phyloP scores from a whole-genome alignment of 495 filamentous ascomycete species.

The Neurospora sp. region DNA sequence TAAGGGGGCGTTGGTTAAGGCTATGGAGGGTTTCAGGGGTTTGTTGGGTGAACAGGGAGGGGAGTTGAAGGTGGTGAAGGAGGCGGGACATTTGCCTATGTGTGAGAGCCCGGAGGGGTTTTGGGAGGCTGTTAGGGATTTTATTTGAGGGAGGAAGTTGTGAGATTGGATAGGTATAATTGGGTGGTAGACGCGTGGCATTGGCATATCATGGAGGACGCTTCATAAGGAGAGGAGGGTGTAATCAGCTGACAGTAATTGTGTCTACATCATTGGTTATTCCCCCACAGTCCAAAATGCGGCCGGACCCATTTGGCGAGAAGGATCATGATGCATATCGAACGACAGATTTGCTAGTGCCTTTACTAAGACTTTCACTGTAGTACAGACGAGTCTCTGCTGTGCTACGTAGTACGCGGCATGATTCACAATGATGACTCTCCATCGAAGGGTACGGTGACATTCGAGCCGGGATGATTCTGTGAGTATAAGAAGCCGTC shows the following conservation, averaged over 20 bases:
- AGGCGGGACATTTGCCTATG: conserved; percentile 76
- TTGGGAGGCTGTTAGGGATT: conserved; percentile 47
- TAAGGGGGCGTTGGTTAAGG: conserved; percentile 58
- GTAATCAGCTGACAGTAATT: neutral
- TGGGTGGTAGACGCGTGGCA: neutral
- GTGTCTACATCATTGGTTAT: neutral
- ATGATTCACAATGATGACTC: too few species aligned
- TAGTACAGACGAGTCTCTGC: too few species aligned
- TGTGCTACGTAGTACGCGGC: too few species aligned
- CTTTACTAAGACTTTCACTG: too few species aligned
- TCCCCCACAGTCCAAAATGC: neutral
- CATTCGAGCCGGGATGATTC: too few species aligned
- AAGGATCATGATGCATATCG: neutral
- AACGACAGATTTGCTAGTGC: too few species aligned
- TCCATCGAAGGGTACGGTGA: too few species aligned
- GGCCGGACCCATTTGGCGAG: neutral
- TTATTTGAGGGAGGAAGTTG: conserved; percentile 21
- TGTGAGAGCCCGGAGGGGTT: conserved; percentile 60
- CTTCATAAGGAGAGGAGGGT: neutral
- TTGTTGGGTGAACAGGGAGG: conserved; percentile 40
- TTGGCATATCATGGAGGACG: neutral
- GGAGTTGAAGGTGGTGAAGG: conserved; percentile 49
- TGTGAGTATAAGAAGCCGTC: too few species aligned
- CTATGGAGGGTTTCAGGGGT: conserved; percentile 62
- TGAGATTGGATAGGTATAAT: neutral